Conservation (phyloP, 2,329 filamentous ascomycete genomes). For the Fusarium verticillioides region DNA sequence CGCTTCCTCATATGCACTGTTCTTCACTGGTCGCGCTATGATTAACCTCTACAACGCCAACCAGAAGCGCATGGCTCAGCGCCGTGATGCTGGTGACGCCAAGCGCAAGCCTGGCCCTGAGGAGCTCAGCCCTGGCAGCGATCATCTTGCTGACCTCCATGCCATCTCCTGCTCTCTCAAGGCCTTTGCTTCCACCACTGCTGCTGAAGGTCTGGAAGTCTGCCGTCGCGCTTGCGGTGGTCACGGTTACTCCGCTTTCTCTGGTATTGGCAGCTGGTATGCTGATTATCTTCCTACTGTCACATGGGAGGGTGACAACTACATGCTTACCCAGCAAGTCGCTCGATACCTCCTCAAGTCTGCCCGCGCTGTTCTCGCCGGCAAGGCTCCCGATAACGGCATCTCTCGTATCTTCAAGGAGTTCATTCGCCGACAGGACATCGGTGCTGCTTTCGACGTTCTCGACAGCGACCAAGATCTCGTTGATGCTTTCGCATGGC, state of each 20-base stretch:
- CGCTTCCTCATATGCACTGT: slow-evolving; percentile 79
- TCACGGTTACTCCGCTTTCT: slow-evolving; percentile 80
- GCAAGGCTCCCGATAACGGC: slow-evolving; percentile 57
- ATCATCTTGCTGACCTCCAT: slow-evolving; percentile 78
- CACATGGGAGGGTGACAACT: slow-evolving; percentile 84
- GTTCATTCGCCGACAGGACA: slow-evolving; percentile 73
- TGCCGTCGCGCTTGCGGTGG: slow-evolving; percentile 81
- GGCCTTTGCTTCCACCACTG: slow-evolving; percentile 76
- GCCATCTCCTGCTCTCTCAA: slow-evolving; percentile 82
- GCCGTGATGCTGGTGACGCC: slow-evolving; percentile 52
- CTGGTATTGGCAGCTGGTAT: slow-evolving; percentile 80
- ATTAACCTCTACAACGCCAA: slow-evolving; percentile 78
- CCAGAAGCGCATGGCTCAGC: slow-evolving; percentile 70
- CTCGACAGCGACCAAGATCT: slow-evolving; percentile 76
- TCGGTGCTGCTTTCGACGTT: slow-evolving; percentile 79
- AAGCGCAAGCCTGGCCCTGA: slow-evolving; percentile 73
- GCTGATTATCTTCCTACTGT: slow-evolving; percentile 77
- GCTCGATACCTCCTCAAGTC: slow-evolving; percentile 81
- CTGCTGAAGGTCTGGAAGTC: slow-evolving; percentile 78
- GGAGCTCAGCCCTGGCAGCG: slow-evolving; percentile 70
- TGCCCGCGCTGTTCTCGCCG: slow-evolving; percentile 74
- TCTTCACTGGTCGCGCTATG: slow-evolving; percentile 83
- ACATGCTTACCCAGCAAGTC: slow-evolving; percentile 85
- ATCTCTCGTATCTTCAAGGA: slow-evolving; percentile 67
- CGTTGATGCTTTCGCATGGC: slow-evolving; percentile 80